phyloP scores from a whole-genome alignment of 768 basidiomycete species.

The Termitomyces titanicus region DNA sequence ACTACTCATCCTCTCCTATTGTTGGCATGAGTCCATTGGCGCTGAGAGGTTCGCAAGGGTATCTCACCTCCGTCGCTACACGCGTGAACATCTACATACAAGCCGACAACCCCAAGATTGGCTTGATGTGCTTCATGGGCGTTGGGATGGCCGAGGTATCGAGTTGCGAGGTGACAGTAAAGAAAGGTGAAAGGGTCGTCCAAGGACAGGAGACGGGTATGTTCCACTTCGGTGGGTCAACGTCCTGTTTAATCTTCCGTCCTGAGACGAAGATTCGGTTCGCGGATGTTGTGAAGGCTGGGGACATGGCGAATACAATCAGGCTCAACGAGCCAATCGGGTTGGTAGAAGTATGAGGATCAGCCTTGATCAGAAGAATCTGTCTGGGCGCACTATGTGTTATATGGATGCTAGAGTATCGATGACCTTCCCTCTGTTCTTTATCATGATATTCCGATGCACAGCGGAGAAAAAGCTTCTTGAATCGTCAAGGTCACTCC shows the following conservation, averaged over 20 bases:
- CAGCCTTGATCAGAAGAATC: no score
- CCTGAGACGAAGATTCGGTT: conserved; percentile 11
- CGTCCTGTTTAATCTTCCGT: no score
- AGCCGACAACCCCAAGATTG: conserved; percentile 44
- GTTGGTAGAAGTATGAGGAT: not conserved
- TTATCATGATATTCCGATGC: no score
- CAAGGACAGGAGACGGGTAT: conserved; percentile 57
- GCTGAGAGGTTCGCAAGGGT: conserved; percentile 29
- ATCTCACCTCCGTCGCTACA: conserved; percentile 36
- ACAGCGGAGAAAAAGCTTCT: no score
- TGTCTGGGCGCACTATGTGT: no score
- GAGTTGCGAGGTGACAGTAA: no score
- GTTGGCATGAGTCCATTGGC: conserved; percentile 9
- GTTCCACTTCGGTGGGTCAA: conserved; percentile 63
- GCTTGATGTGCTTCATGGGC: conserved; percentile 53
- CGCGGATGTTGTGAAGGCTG: not conserved
- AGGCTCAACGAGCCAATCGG: not conserved
- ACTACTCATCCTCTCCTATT: conserved; percentile 38
- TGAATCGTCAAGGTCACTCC: no score
- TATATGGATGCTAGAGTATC: no score
- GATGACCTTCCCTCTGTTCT: no score
- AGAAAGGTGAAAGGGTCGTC: conserved; percentile 23
- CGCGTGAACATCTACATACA: conserved; percentile 61
- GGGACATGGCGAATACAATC: not conserved
- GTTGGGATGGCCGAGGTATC: conserved; percentile 65